Evolutionary conservation across 257 asterid genomes (phyloP).

Genomic region (Rubia yunnanensis): DNA sequence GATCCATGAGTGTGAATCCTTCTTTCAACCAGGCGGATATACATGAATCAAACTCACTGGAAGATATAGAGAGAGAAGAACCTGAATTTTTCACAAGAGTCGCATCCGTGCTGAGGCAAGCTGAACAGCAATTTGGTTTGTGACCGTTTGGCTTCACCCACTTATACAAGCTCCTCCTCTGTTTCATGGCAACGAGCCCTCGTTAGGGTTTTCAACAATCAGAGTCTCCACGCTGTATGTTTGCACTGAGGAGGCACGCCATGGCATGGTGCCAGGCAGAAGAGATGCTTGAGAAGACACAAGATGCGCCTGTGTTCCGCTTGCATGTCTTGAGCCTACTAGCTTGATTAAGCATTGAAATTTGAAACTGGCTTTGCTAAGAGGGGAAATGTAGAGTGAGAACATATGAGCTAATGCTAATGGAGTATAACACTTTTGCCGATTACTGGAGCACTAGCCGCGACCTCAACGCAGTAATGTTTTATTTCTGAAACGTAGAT

Average conservation of each 20-base stretch:
- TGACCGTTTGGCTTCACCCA: constrained; percentile 5
- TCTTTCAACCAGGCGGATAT: constrained; percentile 60
- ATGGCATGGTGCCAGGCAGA: too few relatives aligned
- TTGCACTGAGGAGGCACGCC: too few relatives aligned
- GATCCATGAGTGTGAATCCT: neutral
- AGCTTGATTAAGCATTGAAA: neutral
- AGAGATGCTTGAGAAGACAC: neutral
- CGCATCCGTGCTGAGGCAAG: constrained; percentile 67
- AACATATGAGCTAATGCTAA: neutral
- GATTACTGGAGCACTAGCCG: neutral
- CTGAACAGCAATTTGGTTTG: constrained; percentile 60
- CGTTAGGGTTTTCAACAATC: neutral
- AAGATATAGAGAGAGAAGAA: constrained; percentile 58
- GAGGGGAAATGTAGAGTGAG: neutral
- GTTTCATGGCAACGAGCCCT: neutral
- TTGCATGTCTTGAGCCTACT: neutral
- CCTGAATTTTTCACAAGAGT: constrained; percentile 65
- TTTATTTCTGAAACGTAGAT: too few relatives aligned
- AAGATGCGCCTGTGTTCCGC: neutral
- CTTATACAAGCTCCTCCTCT: neutral
- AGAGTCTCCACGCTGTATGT: neutral
- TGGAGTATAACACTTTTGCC: neutral
- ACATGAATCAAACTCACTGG: constrained; percentile 75
- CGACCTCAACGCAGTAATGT: neutral
- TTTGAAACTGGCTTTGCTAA: neutral